Conservation (phyloP, 805 yeast species). For the Candida orba region DNA sequence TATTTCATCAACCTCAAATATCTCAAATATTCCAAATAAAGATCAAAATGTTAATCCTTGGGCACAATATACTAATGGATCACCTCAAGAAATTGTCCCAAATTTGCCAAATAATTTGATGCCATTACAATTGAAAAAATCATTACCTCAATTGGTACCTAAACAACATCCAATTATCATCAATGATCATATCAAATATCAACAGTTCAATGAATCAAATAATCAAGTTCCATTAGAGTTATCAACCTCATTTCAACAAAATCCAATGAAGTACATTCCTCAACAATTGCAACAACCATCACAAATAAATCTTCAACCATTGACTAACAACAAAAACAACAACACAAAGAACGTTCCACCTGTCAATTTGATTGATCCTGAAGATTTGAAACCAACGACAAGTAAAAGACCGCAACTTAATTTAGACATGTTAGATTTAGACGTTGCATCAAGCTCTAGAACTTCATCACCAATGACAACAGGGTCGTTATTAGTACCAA, state of each 20-base stretch:
- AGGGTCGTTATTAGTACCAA: neutral
- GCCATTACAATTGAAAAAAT: too few species aligned
- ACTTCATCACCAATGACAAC: neutral
- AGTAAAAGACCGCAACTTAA: slow-evolving; percentile 14
- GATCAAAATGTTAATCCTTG: slow-evolving; percentile 11
- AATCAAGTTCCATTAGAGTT: neutral
- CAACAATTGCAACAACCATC: neutral
- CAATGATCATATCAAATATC: neutral
- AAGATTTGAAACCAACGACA: slow-evolving; percentile 5
- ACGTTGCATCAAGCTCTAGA: slow-evolving; percentile 1
- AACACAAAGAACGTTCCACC: neutral
- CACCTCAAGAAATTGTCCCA: too few species aligned
- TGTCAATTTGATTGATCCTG: slow-evolving; percentile 15
- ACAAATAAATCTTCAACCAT: neutral
- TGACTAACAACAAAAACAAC: neutral
- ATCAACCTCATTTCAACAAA: neutral
- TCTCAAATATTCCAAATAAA: too few species aligned
- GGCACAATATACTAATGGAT: slow-evolving; percentile 6
- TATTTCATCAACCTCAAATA: too few species aligned
- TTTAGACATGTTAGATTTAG: slow-evolving; percentile 16
- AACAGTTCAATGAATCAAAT: neutral
- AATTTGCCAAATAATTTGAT: too few species aligned
- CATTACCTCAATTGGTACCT: neutral
- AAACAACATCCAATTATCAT: slow-evolving; percentile 1
- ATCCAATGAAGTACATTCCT: neutral